phyloP scores from a whole-genome alignment of 371 early-diverging fungal genomes.

The Apophysomyces ossiformis region DNA sequence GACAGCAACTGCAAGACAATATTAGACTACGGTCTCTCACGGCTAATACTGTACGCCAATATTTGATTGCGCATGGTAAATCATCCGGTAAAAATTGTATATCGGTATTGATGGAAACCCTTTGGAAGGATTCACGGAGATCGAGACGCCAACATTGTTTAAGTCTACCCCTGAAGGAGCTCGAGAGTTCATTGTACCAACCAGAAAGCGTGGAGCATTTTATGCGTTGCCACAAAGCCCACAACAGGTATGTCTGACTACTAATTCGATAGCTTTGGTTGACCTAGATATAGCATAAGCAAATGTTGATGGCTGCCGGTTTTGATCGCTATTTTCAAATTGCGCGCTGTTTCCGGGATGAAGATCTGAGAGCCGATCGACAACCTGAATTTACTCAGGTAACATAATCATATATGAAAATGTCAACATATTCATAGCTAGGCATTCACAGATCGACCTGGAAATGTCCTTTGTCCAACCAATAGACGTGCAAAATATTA shows the following conservation, averaged over 20 bases:
- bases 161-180: constrained; percentile 97
- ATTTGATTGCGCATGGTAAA: constrained; percentile 60
- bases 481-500: constrained; percentile 69
- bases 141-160: constrained; percentile 92
- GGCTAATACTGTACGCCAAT: constrained; percentile 69
- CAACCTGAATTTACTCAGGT: constrained; percentile 96
- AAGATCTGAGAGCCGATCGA: constrained; percentile 86
- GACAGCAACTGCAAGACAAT: constrained; percentile 75
- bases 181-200: constrained; percentile 93
- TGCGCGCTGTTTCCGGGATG: constrained; percentile 94
- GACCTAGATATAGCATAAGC: constrained; percentile 70
- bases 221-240: constrained; percentile 94
- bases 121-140: constrained; percentile 76
- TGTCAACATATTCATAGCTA: background rate
- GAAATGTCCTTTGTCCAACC: constrained; percentile 86
- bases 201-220: constrained; percentile 74
- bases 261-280: background rate
- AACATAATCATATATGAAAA: constrained; percentile 2
- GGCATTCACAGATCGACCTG: constrained; percentile 73
- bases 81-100: background rate
- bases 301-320: constrained; percentile 90
- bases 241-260: constrained; percentile 68
- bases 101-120: background rate
- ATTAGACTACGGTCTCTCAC: constrained; percentile 71
- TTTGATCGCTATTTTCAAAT: constrained; percentile 93